phyloP scores from a whole-genome alignment of 257 asterid species.

The Nicotiana tomentosiformis region DNA sequence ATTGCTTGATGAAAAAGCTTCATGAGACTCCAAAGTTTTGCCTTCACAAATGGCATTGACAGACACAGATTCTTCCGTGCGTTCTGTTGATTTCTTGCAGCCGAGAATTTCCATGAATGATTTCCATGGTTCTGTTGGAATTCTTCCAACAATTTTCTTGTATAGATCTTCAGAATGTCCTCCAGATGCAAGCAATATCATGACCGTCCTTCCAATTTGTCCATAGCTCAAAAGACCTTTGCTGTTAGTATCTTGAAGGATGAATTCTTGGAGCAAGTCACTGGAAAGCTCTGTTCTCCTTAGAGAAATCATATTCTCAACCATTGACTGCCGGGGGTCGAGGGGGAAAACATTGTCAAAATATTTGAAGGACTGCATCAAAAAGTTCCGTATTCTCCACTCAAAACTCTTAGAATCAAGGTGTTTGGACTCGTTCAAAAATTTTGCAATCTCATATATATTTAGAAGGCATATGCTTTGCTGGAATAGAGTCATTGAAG shows the following conservation, averaged over 20 bases:
- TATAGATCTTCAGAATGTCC: constrained; percentile 16
- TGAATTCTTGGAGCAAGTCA: constrained; percentile 31
- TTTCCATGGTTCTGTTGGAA: constrained; percentile 27
- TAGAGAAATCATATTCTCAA: constrained; percentile 25
- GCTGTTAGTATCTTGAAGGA: constrained; percentile 3
- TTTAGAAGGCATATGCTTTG: constrained; percentile 29
- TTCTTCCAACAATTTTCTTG: constrained; percentile 14
- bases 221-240: constrained; percentile 22
- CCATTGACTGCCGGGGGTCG: constrained; percentile 30
- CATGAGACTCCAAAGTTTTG: neutral
- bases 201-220: constrained; percentile 38
- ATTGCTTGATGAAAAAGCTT: neutral
- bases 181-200: constrained; percentile 38
- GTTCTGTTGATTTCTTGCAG: neutral
- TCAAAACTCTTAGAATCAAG: constrained; percentile 5
- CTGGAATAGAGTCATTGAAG: constrained; percentile 13
- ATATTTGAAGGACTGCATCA: constrained; percentile 18
- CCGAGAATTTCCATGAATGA: constrained; percentile 26
- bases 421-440: constrained; percentile 19
- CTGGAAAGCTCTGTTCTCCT: constrained; percentile 36
- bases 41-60: neutral
- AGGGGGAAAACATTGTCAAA: constrained; percentile 34
- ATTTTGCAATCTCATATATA: constrained; percentile 28
- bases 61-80: neutral
- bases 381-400: constrained; percentile 15